These are phyloP conservation scores for Henningerozyma blattae DNA, from an alignment of 805 yeast species.

Conservation along the genomic window DNA sequence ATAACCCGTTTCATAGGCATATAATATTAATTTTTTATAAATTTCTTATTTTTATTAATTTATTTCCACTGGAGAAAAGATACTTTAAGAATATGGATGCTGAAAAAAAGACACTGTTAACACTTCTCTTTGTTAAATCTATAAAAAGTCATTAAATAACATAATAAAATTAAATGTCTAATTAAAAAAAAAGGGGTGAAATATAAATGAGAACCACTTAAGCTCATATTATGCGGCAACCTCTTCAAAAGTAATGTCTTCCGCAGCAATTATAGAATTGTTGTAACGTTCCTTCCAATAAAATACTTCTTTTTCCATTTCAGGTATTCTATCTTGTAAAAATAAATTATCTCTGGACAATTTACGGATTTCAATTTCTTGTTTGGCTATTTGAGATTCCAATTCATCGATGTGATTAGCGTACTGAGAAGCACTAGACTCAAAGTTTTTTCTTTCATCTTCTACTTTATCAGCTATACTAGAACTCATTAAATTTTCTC, in stretches of 20 bases:
- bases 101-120: no score
- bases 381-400: constrained; percentile 34
- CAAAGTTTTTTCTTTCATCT: constrained; percentile 47
- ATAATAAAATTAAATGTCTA: no score
- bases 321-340: constrained; percentile 38
- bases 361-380: constrained; percentile 31
- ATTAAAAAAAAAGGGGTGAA: no score
- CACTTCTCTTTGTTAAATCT: no score
- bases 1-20: no score
- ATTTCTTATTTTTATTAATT: no score
- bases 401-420: constrained; percentile 32
- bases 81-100: no score
- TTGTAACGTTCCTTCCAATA: constrained; percentile 38
- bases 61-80: no score
- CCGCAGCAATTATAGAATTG: constrained; percentile 8
- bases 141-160: no score
- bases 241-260: constrained; percentile 1
- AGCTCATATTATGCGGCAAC: no score
- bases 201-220: no score
- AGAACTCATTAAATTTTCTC: constrained; percentile 38
- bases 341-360: constrained; percentile 46
- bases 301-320: constrained; percentile 43
- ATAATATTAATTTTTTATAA: no score
- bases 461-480: constrained; percentile 39
- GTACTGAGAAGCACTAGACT: constrained; percentile 36